Base-by-base conservation (phyloP, 2,329 filamentous ascomycete genomes). In the Basipetospora chlamydospora region DNA sequence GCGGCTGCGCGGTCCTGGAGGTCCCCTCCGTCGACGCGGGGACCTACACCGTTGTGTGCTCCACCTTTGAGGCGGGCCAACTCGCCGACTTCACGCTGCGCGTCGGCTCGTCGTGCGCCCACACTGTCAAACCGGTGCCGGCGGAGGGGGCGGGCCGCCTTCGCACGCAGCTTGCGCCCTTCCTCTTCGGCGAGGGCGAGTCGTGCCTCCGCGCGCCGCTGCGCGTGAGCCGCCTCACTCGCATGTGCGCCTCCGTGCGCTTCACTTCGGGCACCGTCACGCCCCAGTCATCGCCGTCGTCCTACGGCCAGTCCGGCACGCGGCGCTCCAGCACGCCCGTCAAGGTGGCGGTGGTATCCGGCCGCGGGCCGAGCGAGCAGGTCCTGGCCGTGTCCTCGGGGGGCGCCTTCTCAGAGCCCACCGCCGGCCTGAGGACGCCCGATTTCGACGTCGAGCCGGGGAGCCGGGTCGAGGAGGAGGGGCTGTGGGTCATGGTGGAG, bases 11-110 rank as follows among this genome's bases (percentile, higher is more conserved):
- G 4, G 63, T 86, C 22, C 77, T 80, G 3, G 72, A 82, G 42
- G 59, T 71, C 45, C 54, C 48, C 49, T 43, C 61, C 15, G 59
- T 94, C 13, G 73, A 77, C 26, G 60, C 73, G 1, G 88, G 88
- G 0, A 66, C 66, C 0, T 98, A 96, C 55, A 95, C 84, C 0
- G 67, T 94, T 39, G 80, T 95, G 6, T 88, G 81, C 52, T 94
- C 85, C 3, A 93, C 88, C 0, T 96, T 92, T 53, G 85, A 93
- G 43, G 69, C 79, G 0, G 80, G 79, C 7, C 83, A 92, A 49
- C 63, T 73, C 1, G 82, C 80, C 3, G 66, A 67, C 33, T 96
- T 92, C 49, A 73, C 67, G 1, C 64, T 98, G 7, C 73, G 76
- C 39, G 66, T 95, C n/a, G 76, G 77, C 32, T 77, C 80, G 23